phyloP scores from a whole-genome alignment of 345 rosid species.

The Cardiospermum halicacabum region DNA sequence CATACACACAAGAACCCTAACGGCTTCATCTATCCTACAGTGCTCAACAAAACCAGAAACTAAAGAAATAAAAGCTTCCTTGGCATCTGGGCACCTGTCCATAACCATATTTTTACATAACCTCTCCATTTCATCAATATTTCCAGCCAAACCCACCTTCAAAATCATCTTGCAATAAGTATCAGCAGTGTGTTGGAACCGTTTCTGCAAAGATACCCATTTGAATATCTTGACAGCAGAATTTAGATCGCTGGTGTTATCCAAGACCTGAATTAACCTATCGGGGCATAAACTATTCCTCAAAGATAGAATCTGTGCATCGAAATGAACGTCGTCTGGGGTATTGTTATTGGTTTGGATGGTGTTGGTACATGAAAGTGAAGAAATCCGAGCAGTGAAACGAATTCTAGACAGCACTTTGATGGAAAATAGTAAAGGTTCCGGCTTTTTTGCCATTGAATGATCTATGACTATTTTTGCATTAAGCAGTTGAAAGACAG shows the following conservation, averaged over 20 bases:
- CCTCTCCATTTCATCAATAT: conserved; percentile 30
- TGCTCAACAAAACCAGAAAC: conserved; percentile 31
- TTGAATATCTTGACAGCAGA: conserved; percentile 47
- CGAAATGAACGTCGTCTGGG: conserved; percentile 17
- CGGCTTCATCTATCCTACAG: conserved; percentile 32
- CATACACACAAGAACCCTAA: conserved; percentile 34
- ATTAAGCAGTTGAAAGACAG: neutral
- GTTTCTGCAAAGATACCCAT: conserved; percentile 44
- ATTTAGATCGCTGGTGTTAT: conserved; percentile 26
- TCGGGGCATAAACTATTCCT: conserved; percentile 35
- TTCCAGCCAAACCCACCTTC: conserved; percentile 51
- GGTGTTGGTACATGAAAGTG: conserved; percentile 26
- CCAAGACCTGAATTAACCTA: conserved; percentile 34
- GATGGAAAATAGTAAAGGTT: conserved; percentile 22
- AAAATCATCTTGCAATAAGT: conserved; percentile 41
- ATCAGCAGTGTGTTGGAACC: conserved; percentile 39
- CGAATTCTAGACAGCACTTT: conserved; percentile 26
- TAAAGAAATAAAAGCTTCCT: conserved; percentile 31
- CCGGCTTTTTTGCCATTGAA: conserved; percentile 30
- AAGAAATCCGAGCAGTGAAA: conserved; percentile 27
- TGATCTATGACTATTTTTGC: neutral
- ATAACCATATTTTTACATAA: conserved; percentile 37
- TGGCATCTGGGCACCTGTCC: conserved; percentile 26
- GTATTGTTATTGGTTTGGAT: conserved; percentile 20
- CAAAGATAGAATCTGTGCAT: conserved; percentile 31